Percentiles rank a stretch among this genome's conserved stretches.
Evolutionary conservation across 768 basidiomycete genomes (phyloP).

Genomic region (Porphyrellus cyaneotinctus): DNA sequence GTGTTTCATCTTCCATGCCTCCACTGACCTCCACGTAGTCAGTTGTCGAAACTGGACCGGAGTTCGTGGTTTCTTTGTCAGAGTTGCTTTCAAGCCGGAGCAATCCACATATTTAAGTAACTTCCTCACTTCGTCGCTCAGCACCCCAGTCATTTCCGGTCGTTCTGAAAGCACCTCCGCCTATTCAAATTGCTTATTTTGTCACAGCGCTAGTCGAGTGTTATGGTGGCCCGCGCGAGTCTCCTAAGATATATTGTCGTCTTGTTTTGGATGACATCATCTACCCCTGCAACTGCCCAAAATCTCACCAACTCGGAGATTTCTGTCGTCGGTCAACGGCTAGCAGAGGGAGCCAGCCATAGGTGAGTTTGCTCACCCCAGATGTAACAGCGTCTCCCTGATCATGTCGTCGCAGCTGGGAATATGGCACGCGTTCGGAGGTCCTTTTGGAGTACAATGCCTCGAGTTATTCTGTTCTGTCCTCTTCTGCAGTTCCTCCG

Average conservation of each 20-base stretch:
- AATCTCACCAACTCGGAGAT: constrained; percentile 35
- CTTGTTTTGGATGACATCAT: constrained; percentile 5
- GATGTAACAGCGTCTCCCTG: not conserved
- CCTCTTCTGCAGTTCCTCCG: constrained; percentile 25
- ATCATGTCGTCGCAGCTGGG: constrained; percentile 40
- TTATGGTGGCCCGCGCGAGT: not conserved
- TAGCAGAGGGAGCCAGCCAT: constrained; percentile 40
- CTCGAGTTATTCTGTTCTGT: constrained; percentile 44
- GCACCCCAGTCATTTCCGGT: too few species aligned
- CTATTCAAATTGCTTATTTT: too few species aligned
- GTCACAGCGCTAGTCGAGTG: too few species aligned
- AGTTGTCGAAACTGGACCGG: too few species aligned
- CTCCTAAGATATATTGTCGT: not conserved
- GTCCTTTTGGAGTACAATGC: constrained; percentile 49
- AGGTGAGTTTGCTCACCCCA: constrained; percentile 30
- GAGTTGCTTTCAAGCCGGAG: too few species aligned
- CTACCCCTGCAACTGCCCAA: constrained; percentile 25
- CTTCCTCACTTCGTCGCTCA: too few species aligned
- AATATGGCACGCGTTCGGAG: constrained; percentile 47
- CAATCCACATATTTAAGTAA: too few species aligned
- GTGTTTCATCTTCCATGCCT: too few species aligned
- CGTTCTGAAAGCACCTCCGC: too few species aligned
- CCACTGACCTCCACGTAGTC: too few species aligned
- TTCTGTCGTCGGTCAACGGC: constrained; percentile 32
- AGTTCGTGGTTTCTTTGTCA: too few species aligned